phyloP scores from a whole-genome alignment of 1,139 yeast genomes.

The Yamadazyma trypodendri region DNA sequence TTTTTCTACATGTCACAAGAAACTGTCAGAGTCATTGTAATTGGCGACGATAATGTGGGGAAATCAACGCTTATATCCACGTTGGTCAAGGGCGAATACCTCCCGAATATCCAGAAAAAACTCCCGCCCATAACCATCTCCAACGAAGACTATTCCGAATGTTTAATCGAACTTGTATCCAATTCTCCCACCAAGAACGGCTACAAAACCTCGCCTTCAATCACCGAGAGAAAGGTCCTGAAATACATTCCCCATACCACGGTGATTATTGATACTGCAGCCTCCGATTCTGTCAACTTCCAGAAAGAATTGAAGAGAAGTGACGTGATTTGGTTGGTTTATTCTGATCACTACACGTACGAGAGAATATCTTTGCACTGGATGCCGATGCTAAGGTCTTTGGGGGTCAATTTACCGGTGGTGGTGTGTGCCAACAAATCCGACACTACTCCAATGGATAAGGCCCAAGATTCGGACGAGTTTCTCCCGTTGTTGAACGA shows the following conservation, averaged over 20 bases:
- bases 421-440: conserved; percentile 85
- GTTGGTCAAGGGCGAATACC: conserved; percentile 74
- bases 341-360: conserved; percentile 90
- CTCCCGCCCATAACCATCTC: conserved; percentile 79
- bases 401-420: conserved; percentile 93
- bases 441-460: conserved; percentile 36
- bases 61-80: conserved; percentile 76
- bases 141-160: conserved; percentile 36
- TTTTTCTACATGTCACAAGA: conserved; percentile 11
- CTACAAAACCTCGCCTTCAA: conserved; percentile 8
- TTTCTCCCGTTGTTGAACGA: conserved; percentile 84
- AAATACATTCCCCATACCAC: conserved; percentile 64
- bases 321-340: conserved; percentile 89
- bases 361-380: conserved; percentile 89
- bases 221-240: conserved; percentile 23
- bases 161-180: conserved; percentile 23
- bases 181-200: conserved; percentile 16
- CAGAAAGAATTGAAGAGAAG: conserved; percentile 80
- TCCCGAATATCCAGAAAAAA: conserved; percentile 71
- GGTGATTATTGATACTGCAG: conserved; percentile 73
- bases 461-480: conserved; percentile 59
- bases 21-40: conserved; percentile 73
- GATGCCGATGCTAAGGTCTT: conserved; percentile 88
- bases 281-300: conserved; percentile 59
- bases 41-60: conserved; percentile 96